Evolutionary conservation across 768 basidiomycete species (phyloP), one percentile per base, ranked within the genome.

Genomic region (Agaricus subrufescens): DNA sequence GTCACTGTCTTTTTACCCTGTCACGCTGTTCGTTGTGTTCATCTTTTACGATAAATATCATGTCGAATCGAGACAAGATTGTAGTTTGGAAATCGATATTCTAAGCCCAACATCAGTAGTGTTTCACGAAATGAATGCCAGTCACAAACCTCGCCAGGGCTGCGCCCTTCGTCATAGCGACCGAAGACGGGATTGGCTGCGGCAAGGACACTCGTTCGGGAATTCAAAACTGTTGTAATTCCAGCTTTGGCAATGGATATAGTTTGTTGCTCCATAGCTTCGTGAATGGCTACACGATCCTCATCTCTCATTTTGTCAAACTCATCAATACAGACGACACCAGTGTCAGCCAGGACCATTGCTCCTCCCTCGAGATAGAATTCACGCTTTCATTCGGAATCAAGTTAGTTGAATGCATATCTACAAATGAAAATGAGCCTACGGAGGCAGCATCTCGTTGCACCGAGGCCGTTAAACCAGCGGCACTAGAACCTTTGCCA

Each of bases 261-360:
- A 0, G 97, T 99, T 66, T 98, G 96, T 66, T 99, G 97, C 66
- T 99, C 97, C 97, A 99, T 99, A 12, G 96, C 97, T 74, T 98
- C 97, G 71, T 98, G 97, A 58, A 98, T 98, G 0, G 97, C 97
- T 4, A 98, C 97, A 54, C 97, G 86, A 69, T 99, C 97, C 71
- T 98, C 96, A 62, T 99, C 97, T 39, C 96, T 80, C 97, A 99
- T 99, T 76, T 99, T 99, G 74, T 99, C 97, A 64, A 99, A 99
- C 69, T 99, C 97, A 64, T 99, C 97, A 66, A 99, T 99, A 66
- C 97, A 98, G 39, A 98, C 97, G 12, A 99, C 95, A 29, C 97
- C 97, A 11, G 91, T 91, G 67, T 99, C 97, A 1, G 97, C 97
- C 38, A 98, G 83, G 5, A 99, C 97, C 97, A 99, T 98, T 1